Evolutionary conservation across 2,329 filamentous ascomycete species (phyloP), one percentile per base, ranked within the genome.

Genomic region (Bipolaris oryzae): DNA sequence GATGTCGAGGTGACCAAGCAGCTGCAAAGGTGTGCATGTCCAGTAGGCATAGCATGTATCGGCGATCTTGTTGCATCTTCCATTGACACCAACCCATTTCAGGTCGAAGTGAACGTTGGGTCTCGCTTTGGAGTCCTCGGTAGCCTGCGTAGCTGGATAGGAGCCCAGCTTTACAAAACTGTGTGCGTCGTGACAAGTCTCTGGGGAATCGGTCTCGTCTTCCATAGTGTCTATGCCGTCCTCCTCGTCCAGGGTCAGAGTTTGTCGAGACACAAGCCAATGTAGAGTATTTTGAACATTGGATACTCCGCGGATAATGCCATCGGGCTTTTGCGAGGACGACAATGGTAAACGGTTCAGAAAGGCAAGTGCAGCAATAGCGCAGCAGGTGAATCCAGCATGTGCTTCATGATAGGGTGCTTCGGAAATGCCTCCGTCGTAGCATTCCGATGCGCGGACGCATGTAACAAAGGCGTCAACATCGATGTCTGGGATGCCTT

Each of bases 21-120:
- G 57, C 45, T 67, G 61, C 9, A 76, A 74, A 48, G 92, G 86
- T 1, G 86, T 92, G 3, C 84, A 83, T 0, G 91, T 91, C 95
- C 95, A 99, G 82, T 94, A 99, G 20, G 87, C 89, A 76, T 99
- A 99, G 78, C 95, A 99, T 0, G 95, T 98, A 77, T 99, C 95
- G 9, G 91, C 90, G 45, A 88, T 84, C 76, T 99, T 99, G 79
- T 96, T 97, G 73, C 86, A 87, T 47, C 95, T 87, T 23, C 95
- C 95, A 69, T 96, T 96, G 78, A 96, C 92, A 9, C 93, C 95
- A 1, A 91, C 84, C 69, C 83, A 84, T 9, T 79, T 76, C 37
- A 82, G 60, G 2, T 80, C 78, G n/a, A 81, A 76, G 62, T 88
- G 89, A 0, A 79, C 75, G 15, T 89, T 87, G 58, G 91, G 89